Evolutionary conservation across 192 early-diverging fungal species (phyloP).

Genomic region (Linnemannia hyalina): DNA sequence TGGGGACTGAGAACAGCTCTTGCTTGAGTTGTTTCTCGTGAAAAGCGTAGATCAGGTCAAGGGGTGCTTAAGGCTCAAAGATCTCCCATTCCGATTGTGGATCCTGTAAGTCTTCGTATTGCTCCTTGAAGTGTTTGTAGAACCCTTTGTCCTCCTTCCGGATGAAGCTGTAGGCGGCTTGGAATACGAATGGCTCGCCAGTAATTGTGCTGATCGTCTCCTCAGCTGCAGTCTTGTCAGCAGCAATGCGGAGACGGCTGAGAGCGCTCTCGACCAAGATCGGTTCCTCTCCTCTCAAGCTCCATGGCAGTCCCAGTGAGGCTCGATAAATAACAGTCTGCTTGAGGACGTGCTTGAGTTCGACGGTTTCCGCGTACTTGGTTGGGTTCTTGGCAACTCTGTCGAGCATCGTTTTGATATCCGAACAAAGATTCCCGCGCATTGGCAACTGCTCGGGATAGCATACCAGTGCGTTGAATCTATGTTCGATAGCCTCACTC

Average conservation of each 20-base stretch:
- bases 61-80: conserved; percentile 37
- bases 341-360: conserved; percentile 46
- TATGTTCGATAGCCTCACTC: conserved; percentile 32
- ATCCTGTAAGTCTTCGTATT: conserved; percentile 51
- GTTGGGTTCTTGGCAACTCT: conserved; percentile 43
- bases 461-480: conserved; percentile 25
- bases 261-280: conserved; percentile 49
- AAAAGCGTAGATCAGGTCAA: conserved; percentile 48
- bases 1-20: conserved; percentile 46
- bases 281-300: conserved; percentile 49
- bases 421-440: conserved; percentile 40
- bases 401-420: conserved; percentile 50
- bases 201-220: conserved; percentile 34
- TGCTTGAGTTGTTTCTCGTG: conserved; percentile 46
- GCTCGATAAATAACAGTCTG: conserved; percentile 49
- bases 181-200: conserved; percentile 52
- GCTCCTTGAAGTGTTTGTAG: conserved; percentile 32
- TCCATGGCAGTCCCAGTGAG: conserved; percentile 49
- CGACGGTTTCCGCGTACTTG: conserved; percentile 35
- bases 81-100: conserved; percentile 30
- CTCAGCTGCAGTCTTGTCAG: conserved; percentile 32
- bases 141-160: conserved; percentile 33
- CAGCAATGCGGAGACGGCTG: conserved; percentile 38
- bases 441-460: conserved; percentile 34
- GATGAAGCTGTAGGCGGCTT: conserved; percentile 49